Evolutionary conservation across 306 rosid genomes (phyloP).

Genomic region (Cucurbita moschata): DNA sequence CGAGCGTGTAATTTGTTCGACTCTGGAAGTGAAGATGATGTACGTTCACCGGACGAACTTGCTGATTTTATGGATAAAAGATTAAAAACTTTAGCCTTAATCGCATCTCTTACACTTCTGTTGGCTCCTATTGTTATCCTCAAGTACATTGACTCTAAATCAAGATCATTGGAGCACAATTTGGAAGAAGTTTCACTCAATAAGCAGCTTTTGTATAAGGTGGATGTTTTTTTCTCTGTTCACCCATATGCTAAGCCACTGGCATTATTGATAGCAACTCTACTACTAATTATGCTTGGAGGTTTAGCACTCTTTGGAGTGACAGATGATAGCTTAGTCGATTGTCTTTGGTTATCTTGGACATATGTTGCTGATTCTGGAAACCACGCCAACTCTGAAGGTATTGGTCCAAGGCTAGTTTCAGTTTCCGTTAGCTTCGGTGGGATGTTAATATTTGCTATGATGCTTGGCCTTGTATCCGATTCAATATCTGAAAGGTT

Average conservation of each 20-base stretch:
- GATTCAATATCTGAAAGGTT: constrained; percentile 83
- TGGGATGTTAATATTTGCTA: constrained; percentile 91
- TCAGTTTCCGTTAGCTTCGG: constrained; percentile 86
- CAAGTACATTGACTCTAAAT: constrained; percentile 48
- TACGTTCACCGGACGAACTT: constrained; percentile 17
- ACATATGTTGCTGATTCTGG: constrained; percentile 84
- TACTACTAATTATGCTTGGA: constrained; percentile 63
- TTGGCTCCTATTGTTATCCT: constrained; percentile 36
- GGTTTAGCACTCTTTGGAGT: constrained; percentile 79
- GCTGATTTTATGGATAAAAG: constrained; percentile 20
- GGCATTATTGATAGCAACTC: constrained; percentile 63
- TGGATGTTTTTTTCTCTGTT: constrained; percentile 68
- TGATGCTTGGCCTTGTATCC: constrained; percentile 95
- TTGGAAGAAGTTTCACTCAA: constrained; percentile 55
- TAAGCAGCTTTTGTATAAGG: constrained; percentile 57
- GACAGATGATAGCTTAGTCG: constrained; percentile 43
- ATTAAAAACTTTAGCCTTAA: constrained; percentile 38
- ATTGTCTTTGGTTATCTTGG: constrained; percentile 90
- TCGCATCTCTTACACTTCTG: constrained; percentile 34
- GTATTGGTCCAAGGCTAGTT: constrained; percentile 59
- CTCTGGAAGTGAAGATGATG: constrained; percentile 10
- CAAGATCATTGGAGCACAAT: constrained; percentile 38
- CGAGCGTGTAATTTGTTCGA: constrained; percentile 22
- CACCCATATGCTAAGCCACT: constrained; percentile 82
- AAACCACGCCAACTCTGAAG: constrained; percentile 64